Evolutionary conservation across 176 grass and related monocot genomes (phyloP), one percentile per base, ranked within the genome.

Genomic region (Triticum aestivum): DNA sequence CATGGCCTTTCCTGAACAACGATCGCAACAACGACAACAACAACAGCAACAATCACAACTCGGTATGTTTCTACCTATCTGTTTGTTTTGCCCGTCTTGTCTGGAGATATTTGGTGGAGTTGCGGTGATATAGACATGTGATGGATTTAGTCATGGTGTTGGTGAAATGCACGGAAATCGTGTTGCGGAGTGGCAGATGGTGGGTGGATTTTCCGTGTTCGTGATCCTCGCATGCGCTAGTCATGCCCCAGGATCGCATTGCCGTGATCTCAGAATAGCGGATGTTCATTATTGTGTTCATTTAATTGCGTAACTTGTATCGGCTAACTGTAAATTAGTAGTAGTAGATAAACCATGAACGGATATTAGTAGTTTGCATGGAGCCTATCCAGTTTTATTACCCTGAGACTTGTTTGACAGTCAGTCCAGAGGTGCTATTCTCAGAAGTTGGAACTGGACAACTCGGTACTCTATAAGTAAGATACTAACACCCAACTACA

Each of bases 1-100:
- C 77, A 17, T 91, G 90, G 90, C 82, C 90, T 49, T 77, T 78
- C 52, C 47, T 30, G 27, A n/a, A n/a, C 20, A 74, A 76, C 89
- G 34, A 24, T 13, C 15, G 8, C 58, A 24, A 27, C 3, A 65
- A 49, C 45, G 3, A 11, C 3, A 44, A 44, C 42, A 44, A 42
- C 39, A 42, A 11, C 42, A 21, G 3, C 20, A 73, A 33, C 89
- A 44, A 52, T 20, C 17, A 4, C 58, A 26, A 54, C 81, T 63
- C 89, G 85, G 89, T 91, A 91, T 23, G 89, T 54, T 61, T 64
- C 11, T 58, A 17, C 58, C 30, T 3, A 4, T 6, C 23, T 75
- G 20, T 65, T 67, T 45, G 42, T 14, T 88, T 39, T 13, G 3
- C 0, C 20, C 2, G 6, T 65, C 11, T 69, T 4, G 2, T 76